phyloP scores from a whole-genome alignment of 2,329 filamentous ascomycete genomes.

The Pseudocercospora musae region DNA sequence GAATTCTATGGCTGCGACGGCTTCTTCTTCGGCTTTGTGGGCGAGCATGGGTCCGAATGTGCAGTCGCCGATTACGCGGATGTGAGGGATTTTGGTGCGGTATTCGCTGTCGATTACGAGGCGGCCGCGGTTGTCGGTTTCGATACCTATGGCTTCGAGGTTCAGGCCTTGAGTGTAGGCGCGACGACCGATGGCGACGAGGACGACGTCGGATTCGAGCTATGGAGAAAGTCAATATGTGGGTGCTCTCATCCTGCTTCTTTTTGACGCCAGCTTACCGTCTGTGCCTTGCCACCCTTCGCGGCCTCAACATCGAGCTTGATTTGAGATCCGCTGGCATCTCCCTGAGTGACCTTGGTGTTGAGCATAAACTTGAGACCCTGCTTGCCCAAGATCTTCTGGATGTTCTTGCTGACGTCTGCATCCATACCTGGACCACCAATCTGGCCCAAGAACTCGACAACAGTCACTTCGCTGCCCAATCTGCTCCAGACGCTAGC shows the following conservation, averaged over 20 bases:
- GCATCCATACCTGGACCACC: conserved; percentile 96
- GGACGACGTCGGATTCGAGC: conserved; percentile 91
- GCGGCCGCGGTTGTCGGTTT: conserved; percentile 88
- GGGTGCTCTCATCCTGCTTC: background rate
- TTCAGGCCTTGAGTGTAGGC: conserved; percentile 91
- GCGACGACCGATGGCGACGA: conserved; percentile 92
- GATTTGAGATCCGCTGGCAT: conserved; percentile 72
- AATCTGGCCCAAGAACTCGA: conserved; percentile 94
- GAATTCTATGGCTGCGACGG: conserved; percentile 89
- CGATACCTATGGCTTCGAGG: conserved; percentile 88
- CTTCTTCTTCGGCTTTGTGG: conserved; percentile 99
- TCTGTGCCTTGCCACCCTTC: conserved; percentile 94
- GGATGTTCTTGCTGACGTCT: conserved; percentile 84
- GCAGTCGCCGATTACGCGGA: conserved; percentile 91
- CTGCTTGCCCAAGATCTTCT: conserved; percentile 94
- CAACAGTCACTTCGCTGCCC: conserved; percentile 90
- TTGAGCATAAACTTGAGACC: conserved; percentile 97
- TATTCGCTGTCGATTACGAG: conserved; percentile 98
- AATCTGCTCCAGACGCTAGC: conserved; percentile 93
- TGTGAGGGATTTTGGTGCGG: conserved; percentile 95
- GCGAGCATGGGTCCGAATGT: conserved; percentile 96
- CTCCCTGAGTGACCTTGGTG: conserved; percentile 89
- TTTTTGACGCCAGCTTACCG: conserved; percentile 52
- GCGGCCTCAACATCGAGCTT: conserved; percentile 84
- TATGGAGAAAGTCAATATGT: conserved; percentile 39